Evolutionary conservation across 176 grass and related monocot genomes (phyloP), one percentile per base, ranked within the genome.

Genomic region (Pharus latifolius): DNA sequence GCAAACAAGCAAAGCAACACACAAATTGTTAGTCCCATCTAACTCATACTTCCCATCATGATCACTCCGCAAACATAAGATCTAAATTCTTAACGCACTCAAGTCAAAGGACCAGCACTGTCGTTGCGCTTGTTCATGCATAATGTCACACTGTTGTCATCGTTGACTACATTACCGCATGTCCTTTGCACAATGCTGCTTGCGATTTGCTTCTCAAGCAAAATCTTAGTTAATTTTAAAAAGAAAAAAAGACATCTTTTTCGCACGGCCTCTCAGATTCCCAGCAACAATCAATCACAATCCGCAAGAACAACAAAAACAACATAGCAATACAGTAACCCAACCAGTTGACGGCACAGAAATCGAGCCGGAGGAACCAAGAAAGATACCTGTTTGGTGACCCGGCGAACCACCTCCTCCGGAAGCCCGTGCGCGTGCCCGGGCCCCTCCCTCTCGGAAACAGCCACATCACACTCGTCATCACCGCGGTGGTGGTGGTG

Each of bases 341-440:
- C 59, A 57, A 56, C 23, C n/a, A 41, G 38, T 53, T 33, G 34
- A 56, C 12, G 50, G 7, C 18, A 17, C 10, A 63, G 34, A 17
- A 82, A 88, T 29, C 59, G 65, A 64, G 7, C 17, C 47, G 54
- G 15, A 30, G 0, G 11, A 11, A 34, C 10, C 13, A 51, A 10
- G 27, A 49, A 55, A 30, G 30, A 23, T 81, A 89, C 92, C 88
- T 96, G 92, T 70, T 96, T 96, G 60, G 87, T 84, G 84, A 96
- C 51, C 78, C 82, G 78, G 34, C 84, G 84, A 29, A 81, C 66
- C n/a, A 91, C 72, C 1, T 91, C 85, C 27, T 91, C 92, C 6
- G 79, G 65, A 1, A 96, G 54, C 24, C 44, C 33, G 47, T 64
- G 81, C 37, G 26, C 75, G 63, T 72, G 79, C 34, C 60, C 67